Evolutionary conservation across 148 eudicot species (phyloP), one percentile per base, ranked within the genome.

Genomic region (Rhododendron molle): DNA sequence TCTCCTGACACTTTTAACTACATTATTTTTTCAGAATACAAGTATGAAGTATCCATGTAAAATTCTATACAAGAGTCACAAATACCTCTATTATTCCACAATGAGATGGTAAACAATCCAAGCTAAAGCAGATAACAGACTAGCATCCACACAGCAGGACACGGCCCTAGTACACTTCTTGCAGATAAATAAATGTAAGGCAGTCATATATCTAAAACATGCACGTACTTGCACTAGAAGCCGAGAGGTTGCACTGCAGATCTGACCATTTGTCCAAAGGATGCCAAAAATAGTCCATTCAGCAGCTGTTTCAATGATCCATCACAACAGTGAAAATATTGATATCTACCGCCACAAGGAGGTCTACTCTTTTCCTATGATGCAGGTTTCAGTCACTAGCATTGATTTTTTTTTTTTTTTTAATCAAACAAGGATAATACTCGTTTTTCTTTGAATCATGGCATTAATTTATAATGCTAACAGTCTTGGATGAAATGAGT

Each of bases 181-280:
- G 20, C 50, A 18, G 44, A 58, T 7, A 38, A 49, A 38, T 83
- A 78, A 83, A 20, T 18, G 21, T 20, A 21, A 76, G 11, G 43
- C 21, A 83, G 30, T 69, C 44, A 15, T 62, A 32, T 21, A 69
- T 26, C 67, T 40, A 76, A 50, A 40, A 81, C 47, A 74, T 81
- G 56, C 69, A 76, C 94, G 86, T 91, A 95, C 99, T 83, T 97
- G 99, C 80, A 97, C 95, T 79, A 97, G 62, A 85, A 97, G 93
- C 54, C 99, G 95, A 81, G 99, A 97, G 44, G 99, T 97, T 72
- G 99, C 98, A 90, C 99, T 95, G 89, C 99, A 97, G 79, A 97
- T 97, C 88, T 97, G 99, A 82, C 99, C 99, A 88, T 97, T 97
- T 83, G 98, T 97, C 99, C 99, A 97, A 88, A 97, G 95, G 92